Percentiles rank a stretch among this genome's conserved stretches.
phyloP scores from a whole-genome alignment of 352 stramenopile species.

The Phytopythium helicoides region DNA sequence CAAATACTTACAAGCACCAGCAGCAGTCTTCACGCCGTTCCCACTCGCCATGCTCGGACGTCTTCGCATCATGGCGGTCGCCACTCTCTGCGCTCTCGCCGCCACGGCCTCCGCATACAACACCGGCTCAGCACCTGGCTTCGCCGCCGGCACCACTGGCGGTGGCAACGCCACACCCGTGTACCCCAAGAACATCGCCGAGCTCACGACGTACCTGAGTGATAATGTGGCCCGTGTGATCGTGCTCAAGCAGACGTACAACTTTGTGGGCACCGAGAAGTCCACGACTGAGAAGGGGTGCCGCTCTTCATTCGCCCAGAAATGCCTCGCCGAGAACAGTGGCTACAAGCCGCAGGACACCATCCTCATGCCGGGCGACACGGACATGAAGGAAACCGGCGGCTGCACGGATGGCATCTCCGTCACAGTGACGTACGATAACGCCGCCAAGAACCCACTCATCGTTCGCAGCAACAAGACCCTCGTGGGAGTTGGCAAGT shows the following conservation, averaged over 20 bases:
- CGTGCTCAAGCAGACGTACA: constrained; percentile 32
- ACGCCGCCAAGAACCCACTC: constrained; percentile 15
- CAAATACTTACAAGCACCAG: no score
- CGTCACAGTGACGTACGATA: constrained; percentile 22
- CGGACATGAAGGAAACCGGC: constrained; percentile 25
- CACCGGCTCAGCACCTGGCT: constrained; percentile 8
- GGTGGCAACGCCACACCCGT: constrained; percentile 19
- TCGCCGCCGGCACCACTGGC: constrained; percentile 32
- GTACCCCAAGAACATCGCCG: constrained; percentile 23
- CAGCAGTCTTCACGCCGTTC: no score
- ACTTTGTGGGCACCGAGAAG: constrained; percentile 29
- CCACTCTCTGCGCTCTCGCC: no score
- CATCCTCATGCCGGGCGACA: constrained; percentile 26
- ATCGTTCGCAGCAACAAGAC: constrained; percentile 18
- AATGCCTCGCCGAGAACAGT: constrained; percentile 16
- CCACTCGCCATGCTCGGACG: no score
- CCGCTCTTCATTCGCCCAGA: constrained; percentile 9
- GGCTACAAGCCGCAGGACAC: constrained; percentile 24
- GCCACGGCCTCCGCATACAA: not conserved
- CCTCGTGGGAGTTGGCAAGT: constrained; percentile 14
- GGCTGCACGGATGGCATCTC: constrained; percentile 17
- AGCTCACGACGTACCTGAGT: constrained; percentile 24
- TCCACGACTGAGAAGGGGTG: constrained; percentile 33
- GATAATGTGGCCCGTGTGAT: constrained; percentile 29
- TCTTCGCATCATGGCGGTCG: no score